Evolutionary conservation across 2,329 filamentous ascomycete species (phyloP).

Genomic region (Aspergillus niger): DNA sequence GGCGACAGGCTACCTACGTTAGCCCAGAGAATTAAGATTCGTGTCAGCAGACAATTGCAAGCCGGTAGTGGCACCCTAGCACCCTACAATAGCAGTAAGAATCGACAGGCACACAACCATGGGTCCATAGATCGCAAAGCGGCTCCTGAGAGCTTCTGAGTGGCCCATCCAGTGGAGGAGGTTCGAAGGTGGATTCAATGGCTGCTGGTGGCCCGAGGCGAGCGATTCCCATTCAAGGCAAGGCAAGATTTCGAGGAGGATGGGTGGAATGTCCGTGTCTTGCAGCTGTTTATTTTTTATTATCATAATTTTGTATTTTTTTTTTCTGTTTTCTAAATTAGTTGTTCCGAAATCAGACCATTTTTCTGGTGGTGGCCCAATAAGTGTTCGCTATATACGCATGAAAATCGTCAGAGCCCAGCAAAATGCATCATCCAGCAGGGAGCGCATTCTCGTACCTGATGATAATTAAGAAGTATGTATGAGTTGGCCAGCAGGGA

Average conservation of each 20-base stretch:
- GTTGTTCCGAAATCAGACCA: neutral
- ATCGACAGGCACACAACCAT: slow-evolving; percentile 21
- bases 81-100: slow-evolving; percentile 16
- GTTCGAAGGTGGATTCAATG: neutral
- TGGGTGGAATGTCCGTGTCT: neutral
- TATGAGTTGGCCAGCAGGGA: neutral
- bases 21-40: slow-evolving; percentile 8
- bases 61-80: slow-evolving; percentile 1
- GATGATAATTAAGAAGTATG: neutral
- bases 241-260: neutral
- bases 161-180: slow-evolving; percentile 5
- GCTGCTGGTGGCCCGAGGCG: slow-evolving; percentile 1
- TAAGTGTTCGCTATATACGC: too few relatives aligned
- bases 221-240: slow-evolving; percentile 8
- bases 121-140: slow-evolving; percentile 16
- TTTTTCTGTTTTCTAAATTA: too few relatives aligned
- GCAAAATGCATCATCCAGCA: neutral
- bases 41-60: slow-evolving; percentile 12
- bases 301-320: too few relatives aligned
- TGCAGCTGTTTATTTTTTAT: neutral
- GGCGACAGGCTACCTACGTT: slow-evolving; percentile 3
- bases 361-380: neutral
- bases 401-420: neutral
- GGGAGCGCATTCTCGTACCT: neutral
- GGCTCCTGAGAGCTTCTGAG: slow-evolving; percentile 2